Conservation (phyloP, 495 filamentous ascomycete genomes). For the Penicillium waksmanii region DNA sequence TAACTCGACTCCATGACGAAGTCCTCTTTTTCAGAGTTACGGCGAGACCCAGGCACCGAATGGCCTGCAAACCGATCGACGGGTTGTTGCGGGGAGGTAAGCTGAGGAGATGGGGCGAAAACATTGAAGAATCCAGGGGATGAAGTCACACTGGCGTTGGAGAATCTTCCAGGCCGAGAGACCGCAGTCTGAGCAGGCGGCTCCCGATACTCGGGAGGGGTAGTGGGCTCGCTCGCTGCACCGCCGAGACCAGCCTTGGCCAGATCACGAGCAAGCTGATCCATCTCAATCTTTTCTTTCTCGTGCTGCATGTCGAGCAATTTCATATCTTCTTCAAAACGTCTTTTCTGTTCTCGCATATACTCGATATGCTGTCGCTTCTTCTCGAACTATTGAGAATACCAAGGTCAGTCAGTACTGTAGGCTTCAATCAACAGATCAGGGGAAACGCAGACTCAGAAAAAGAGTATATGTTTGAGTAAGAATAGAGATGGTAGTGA, state of each 20-base stretch:
- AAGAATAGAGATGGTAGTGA: too few relatives aligned
- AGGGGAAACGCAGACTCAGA: not conserved
- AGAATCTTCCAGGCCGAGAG: constrained; percentile 80
- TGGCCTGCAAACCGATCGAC: constrained; percentile 63
- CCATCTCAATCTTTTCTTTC: constrained; percentile 78
- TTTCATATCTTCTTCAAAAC: constrained; percentile 87
- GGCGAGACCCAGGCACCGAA: constrained; percentile 84
- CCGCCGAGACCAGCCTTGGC: constrained; percentile 63
- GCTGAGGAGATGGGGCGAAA: constrained; percentile 65
- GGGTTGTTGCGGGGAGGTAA: constrained; percentile 62
- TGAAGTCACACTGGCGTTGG: constrained; percentile 78
- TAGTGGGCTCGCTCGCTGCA: constrained; percentile 90
- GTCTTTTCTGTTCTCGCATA: constrained; percentile 80
- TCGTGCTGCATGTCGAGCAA: constrained; percentile 81
- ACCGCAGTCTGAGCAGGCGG: constrained; percentile 71
- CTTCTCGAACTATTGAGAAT: constrained; percentile 74
- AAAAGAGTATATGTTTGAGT: too few relatives aligned
- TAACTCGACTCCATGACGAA: constrained; percentile 41
- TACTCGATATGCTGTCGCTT: constrained; percentile 86
- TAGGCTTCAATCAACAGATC: not conserved
- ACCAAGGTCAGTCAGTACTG: constrained; percentile 20
- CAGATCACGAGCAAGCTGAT: constrained; percentile 77
- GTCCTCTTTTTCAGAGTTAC: constrained; percentile 58
- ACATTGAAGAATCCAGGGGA: constrained; percentile 77
- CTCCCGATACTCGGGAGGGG: constrained; percentile 92